Percentiles rank a stretch among this genome's conserved stretches.
phyloP scores from a whole-genome alignment of 192 early-diverging fungal genomes.

The Nowakowskiella sp. region DNA sequence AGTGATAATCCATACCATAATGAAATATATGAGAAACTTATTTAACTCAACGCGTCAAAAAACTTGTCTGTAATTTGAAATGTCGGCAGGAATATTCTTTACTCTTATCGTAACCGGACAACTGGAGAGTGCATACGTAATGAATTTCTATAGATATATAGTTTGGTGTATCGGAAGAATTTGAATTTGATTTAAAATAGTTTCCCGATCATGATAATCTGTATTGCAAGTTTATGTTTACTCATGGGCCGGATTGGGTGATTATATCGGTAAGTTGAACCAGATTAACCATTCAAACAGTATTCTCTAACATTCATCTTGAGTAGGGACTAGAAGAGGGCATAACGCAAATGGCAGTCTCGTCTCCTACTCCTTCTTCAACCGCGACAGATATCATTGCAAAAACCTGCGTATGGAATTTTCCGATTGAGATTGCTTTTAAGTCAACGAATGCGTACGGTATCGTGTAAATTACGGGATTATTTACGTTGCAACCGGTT shows the following conservation, averaged over 20 bases:
- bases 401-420: slow-evolving; percentile 53
- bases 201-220: slow-evolving; percentile 47
- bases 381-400: slow-evolving; percentile 14
- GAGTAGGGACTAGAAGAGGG: slow-evolving; percentile 50
- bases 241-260: slow-evolving; percentile 49
- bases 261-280: slow-evolving; percentile 26
- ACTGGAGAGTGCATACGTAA: slow-evolving; percentile 48
- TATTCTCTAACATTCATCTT: neutral
- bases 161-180: too few relatives aligned
- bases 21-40: too few relatives aligned
- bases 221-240: slow-evolving; percentile 53
- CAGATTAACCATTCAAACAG: neutral
- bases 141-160: too few relatives aligned
- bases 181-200: too few relatives aligned
- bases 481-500: slow-evolving; percentile 15
- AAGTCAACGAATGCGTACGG: slow-evolving; percentile 50
- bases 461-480: slow-evolving; percentile 15
- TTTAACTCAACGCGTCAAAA: too few relatives aligned
- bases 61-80: too few relatives aligned
- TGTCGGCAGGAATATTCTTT: slow-evolving; percentile 28
- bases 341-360: slow-evolving; percentile 40
- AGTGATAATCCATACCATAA: too few relatives aligned
- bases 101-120: slow-evolving; percentile 43
- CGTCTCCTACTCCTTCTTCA: slow-evolving; percentile 14
- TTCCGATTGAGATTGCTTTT: slow-evolving; percentile 50